Base-by-base conservation (phyloP, 2,329 filamentous ascomycete species). In the Scedosporium aurantiacum region DNA sequence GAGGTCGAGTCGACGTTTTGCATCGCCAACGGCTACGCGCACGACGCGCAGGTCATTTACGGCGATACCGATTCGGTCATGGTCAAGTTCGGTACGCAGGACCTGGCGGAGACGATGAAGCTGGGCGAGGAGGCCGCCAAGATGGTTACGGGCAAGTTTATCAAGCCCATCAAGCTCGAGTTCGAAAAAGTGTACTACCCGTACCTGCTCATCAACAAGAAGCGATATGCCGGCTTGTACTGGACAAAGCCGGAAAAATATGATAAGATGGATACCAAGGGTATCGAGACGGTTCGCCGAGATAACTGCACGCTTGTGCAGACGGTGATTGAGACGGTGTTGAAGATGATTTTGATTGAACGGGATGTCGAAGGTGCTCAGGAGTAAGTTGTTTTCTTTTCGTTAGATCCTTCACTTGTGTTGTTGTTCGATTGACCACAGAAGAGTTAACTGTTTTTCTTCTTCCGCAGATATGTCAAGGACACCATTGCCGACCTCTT, bases 191-290 rank as follows among this genome's bases (percentile, higher is more conserved):
- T 99, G 1, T 99, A 99, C 75, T 99, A 89, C 72, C 94, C 94
- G 0, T 99, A 99, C 71, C 81, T 99, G 40, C 82, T 99, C 59
- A 99, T 99, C 85, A 99, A 99, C 85, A 99, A 99, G 80, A 99
- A 99, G 79, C 89, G 94, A 65, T 99, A 99, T 70, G 94, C 94
- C 7, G 94, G 94, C n/a, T 76, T 99, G 37, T 97, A 91, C 76
- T 99, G 92, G 92, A 99, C 94, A 4, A 94, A 89, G 66, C 85
- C 93, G 0, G 84, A 93, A 50, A 97, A 96, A 74, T 94, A 89
- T 73, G 95, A 99, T 82, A 99, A 97, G 80, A 99, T 99, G 95
- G 94, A 99, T 74, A 97, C 91, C 63, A 99, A 99, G 74, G 94
- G 94, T 80, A 97, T 99, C 66, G 94, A 99, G 75, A 99, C 94